phyloP scores from a whole-genome alignment of 208 protist genomes.

The Acanthamoeba castellanii region DNA sequence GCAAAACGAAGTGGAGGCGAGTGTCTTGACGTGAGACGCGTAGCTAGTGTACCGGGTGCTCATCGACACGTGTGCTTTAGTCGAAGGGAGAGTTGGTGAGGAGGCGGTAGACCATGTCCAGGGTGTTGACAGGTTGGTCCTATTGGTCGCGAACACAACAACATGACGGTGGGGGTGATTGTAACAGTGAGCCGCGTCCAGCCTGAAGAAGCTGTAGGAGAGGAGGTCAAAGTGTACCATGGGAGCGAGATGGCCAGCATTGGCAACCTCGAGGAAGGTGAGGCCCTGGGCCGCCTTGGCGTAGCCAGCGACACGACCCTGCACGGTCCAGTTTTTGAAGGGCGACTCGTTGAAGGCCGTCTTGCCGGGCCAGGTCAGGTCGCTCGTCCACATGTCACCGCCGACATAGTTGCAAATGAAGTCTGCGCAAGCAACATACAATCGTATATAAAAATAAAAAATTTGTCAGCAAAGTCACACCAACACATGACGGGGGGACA shows the following conservation, averaged over 20 bases:
- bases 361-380: conserved; percentile 30
- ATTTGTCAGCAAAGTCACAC: neutral
- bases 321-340: conserved; percentile 52
- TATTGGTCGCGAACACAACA: neutral
- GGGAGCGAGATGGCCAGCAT: conserved; percentile 49
- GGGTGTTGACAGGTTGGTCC: conserved; percentile 44
- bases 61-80: neutral
- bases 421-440: neutral
- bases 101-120: conserved; percentile 49
- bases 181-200: neutral
- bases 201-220: no score
- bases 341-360: neutral
- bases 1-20: no score
- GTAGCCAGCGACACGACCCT: conserved; percentile 34
- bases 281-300: conserved; percentile 5
- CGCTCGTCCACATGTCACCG: conserved; percentile 52
- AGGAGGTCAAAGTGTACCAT: neutral
- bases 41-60: no score
- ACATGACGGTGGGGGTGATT: neutral
- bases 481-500: no score
- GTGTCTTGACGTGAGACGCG: no score
- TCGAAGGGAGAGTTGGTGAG: conserved; percentile 37
- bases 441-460: neutral
- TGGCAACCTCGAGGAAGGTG: conserved; percentile 29
- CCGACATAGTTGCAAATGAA: conserved; percentile 69